A percentile compares a stretch with the other conserved stretches of the same genome.
phyloP scores from a whole-genome alignment of 129 eudicot genomes.

The Escallonia herrerae region DNA sequence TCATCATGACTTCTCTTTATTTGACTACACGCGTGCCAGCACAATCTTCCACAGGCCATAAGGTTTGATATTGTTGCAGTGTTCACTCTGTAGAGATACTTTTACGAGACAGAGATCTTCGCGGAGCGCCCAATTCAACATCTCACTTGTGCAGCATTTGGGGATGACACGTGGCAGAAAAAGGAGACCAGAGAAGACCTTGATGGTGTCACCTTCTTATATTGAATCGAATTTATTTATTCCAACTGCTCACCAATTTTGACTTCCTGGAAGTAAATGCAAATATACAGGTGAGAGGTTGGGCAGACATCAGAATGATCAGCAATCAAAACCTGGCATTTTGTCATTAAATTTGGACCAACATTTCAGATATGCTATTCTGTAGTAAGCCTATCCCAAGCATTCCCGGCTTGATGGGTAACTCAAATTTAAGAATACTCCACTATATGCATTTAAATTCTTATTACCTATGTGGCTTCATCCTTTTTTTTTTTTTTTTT shows the following conservation, averaged over 20 bases:
- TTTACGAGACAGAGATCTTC: too few species aligned
- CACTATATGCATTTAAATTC: too few species aligned
- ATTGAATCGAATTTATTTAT: background rate
- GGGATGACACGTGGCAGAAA: constrained; percentile 11
- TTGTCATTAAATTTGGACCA: constrained; percentile 21
- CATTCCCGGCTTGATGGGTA: too few species aligned
- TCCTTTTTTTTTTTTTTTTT: too few species aligned
- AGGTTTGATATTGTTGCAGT: too few species aligned
- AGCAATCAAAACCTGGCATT: constrained; percentile 12
- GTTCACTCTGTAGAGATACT: too few species aligned
- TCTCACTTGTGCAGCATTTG: background rate
- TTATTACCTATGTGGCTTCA: too few species aligned
- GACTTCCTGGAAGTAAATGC: constrained; percentile 26
- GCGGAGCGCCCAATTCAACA: background rate
- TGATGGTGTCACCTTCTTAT: background rate
- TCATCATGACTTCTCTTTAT: background rate
- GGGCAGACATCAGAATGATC: constrained; percentile 8
- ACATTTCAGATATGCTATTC: background rate
- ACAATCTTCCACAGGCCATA: too few species aligned
- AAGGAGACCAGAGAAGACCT: constrained; percentile 1
- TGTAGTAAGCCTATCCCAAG: background rate
- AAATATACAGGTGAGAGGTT: constrained; percentile 21
- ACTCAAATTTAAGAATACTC: too few species aligned
- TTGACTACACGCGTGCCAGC: too few species aligned
- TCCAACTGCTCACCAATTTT: constrained; percentile 25